These are phyloP conservation scores for Lipomyces kockii DNA, from an alignment of 805 yeast genomes.

Conservation along the genomic window DNA sequence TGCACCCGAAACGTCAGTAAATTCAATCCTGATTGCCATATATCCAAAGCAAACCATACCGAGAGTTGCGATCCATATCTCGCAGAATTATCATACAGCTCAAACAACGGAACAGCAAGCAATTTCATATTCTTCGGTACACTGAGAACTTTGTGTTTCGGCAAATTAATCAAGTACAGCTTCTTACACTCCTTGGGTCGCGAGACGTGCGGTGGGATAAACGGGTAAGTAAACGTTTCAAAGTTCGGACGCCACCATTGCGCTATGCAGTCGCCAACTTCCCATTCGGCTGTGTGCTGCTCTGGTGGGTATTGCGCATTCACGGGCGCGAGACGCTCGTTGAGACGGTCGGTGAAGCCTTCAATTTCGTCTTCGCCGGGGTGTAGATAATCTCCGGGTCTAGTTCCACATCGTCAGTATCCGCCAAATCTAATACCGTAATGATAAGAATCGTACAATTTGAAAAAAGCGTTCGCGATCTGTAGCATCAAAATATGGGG, in stretches of 20 bases:
- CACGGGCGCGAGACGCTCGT: slow-evolving; percentile 38
- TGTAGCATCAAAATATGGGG: slow-evolving; percentile 44
- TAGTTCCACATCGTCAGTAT: slow-evolving; percentile 2
- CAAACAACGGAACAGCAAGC: slow-evolving; percentile 45
- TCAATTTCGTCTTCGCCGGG: slow-evolving; percentile 41
- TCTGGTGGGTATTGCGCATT: slow-evolving; percentile 31
- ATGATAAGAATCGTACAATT: slow-evolving; percentile 32
- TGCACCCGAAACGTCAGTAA: slow-evolving; percentile 5
- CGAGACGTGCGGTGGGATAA: slow-evolving; percentile 46
- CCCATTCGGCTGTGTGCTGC: slow-evolving; percentile 40
- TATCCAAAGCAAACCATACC: slow-evolving; percentile 16
- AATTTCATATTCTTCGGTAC: slow-evolving; percentile 44
- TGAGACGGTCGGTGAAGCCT: slow-evolving; percentile 38
- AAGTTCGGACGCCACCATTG: slow-evolving; percentile 48
- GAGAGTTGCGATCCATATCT: slow-evolving; percentile 45
- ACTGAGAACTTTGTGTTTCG: slow-evolving; percentile 39
- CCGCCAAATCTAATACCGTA: background rate
- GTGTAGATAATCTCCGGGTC: slow-evolving; percentile 41
- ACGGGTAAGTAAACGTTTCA: slow-evolving; percentile 44
- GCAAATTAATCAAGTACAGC: slow-evolving; percentile 42
- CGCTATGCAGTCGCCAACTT: slow-evolving; percentile 44
- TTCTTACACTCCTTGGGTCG: slow-evolving; percentile 46
- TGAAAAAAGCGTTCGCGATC: slow-evolving; percentile 44
- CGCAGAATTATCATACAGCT: slow-evolving; percentile 43
- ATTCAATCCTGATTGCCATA: background rate